Conservation (phyloP, 768 basidiomycete genomes). For the Boletellus ananas region DNA sequence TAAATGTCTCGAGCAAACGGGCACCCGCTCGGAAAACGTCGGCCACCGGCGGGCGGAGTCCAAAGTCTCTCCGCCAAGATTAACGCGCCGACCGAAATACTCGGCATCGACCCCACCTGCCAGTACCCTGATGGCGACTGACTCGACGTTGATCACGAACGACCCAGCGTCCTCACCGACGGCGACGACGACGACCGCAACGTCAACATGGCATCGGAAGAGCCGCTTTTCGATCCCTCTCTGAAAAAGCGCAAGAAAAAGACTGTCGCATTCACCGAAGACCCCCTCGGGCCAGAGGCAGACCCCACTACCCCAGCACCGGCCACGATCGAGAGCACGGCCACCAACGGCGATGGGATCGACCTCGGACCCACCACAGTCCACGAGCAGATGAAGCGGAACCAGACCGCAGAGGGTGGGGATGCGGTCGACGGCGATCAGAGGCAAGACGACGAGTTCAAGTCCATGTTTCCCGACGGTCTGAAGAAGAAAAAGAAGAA, state of each 20-base stretch:
- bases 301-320: conserved; percentile 81
- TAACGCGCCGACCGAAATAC: conserved; percentile 20
- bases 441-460: conserved; percentile 70
- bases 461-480: conserved; percentile 78
- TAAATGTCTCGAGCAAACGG: not conserved
- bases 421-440: conserved; percentile 37
- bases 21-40: conserved; percentile 26
- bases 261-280: conserved; percentile 79
- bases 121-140: conserved; percentile 5
- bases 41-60: conserved; percentile 37
- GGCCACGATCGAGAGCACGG: conserved; percentile 64
- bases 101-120: conserved; percentile 21
- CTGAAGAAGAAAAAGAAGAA: conserved; percentile 93
- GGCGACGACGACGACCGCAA: conserved; percentile 16
- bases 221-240: conserved; percentile 80
- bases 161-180: conserved; percentile 14
- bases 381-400: conserved; percentile 67
- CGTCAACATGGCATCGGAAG: conserved; percentile 53
- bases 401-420: conserved; percentile 36
- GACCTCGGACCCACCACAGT: conserved; percentile 75
- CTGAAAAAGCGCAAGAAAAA: conserved; percentile 89
- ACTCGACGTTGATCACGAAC: conserved; percentile 8
- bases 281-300: conserved; percentile 75
- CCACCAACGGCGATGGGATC: conserved; percentile 65
- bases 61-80: conserved; percentile 16